Conservation (phyloP, 768 basidiomycete species). For the Rhodotorula sphaerocarpa region DNA sequence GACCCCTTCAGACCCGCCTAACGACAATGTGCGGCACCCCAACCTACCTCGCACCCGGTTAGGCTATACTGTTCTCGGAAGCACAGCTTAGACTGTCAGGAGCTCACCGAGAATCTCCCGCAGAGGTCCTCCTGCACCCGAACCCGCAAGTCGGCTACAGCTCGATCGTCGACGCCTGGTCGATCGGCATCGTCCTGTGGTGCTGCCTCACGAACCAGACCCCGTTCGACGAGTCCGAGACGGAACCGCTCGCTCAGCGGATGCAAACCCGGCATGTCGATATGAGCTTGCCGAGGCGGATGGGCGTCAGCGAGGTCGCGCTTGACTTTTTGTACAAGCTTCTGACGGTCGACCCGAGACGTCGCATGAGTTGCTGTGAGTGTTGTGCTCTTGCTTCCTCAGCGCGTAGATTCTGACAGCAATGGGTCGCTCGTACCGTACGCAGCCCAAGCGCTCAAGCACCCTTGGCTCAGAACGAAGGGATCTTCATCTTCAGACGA, state of each 20-base stretch:
- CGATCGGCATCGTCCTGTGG: constrained; percentile 86
- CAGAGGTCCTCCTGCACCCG: constrained; percentile 63
- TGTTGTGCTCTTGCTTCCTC: neutral
- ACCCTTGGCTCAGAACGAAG: constrained; percentile 60
- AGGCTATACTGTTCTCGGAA: constrained; percentile 1
- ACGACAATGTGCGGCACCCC: constrained; percentile 96
- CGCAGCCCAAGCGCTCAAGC: constrained; percentile 56
- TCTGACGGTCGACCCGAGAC: constrained; percentile 56
- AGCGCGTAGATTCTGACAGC: too few relatives aligned
- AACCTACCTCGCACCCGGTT: constrained; percentile 71
- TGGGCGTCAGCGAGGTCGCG: constrained; percentile 50
- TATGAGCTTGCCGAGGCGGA: constrained; percentile 50
- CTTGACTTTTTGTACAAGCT: constrained; percentile 60
- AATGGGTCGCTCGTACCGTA: too few relatives aligned
- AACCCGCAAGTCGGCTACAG: constrained; percentile 61
- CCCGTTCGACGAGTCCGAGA: constrained; percentile 74
- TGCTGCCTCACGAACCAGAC: constrained; percentile 59
- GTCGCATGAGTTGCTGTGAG: constrained; percentile 59
- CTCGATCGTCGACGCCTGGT: constrained; percentile 89
- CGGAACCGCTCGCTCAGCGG: constrained; percentile 53
- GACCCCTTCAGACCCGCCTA: constrained; percentile 40
- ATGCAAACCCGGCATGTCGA: constrained; percentile 58
- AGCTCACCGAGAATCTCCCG: neutral
- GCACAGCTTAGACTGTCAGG: neutral
- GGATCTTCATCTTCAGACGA: neutral